Percentiles rank a stretch among this genome's conserved stretches.
Conservation (phyloP, 352 stramenopile species). For the Phytophthora quininea region DNA sequence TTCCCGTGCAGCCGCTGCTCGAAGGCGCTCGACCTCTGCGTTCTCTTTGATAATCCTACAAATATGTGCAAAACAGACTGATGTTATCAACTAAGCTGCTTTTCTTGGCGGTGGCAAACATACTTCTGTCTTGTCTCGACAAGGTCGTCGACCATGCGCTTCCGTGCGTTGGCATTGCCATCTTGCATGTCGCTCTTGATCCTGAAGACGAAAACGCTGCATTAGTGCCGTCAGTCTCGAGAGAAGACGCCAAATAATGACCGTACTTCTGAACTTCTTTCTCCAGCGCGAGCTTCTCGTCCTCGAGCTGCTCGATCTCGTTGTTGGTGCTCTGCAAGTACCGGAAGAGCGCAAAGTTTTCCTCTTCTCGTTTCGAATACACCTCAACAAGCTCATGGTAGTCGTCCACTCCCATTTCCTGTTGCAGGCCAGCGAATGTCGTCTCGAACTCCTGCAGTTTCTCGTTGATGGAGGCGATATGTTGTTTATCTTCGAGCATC, state of each 20-base stretch:
- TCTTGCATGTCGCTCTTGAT: slow-evolving; percentile 69
- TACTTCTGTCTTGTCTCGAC: slow-evolving; percentile 77
- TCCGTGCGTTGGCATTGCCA: slow-evolving; percentile 65
- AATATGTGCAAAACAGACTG: background rate
- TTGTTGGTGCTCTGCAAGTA: slow-evolving; percentile 85
- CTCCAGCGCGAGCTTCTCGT: slow-evolving; percentile 68
- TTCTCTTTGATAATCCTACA: slow-evolving; percentile 80
- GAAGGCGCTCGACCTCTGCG: slow-evolving; percentile 69
- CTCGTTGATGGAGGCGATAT: slow-evolving; percentile 72
- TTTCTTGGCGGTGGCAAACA: background rate
- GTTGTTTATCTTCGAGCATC: slow-evolving; percentile 74
- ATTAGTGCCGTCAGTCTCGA: background rate
- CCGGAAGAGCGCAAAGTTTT: slow-evolving; percentile 82
- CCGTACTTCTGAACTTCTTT: slow-evolving; percentile 57
- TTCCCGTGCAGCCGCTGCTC: slow-evolving; percentile 59
- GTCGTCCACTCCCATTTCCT: slow-evolving; percentile 70
- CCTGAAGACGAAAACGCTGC: slow-evolving; percentile 19
- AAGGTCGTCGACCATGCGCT: slow-evolving; percentile 75
- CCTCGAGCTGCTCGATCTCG: slow-evolving; percentile 81
- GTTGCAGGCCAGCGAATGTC: slow-evolving; percentile 62
- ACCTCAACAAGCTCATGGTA: slow-evolving; percentile 63
- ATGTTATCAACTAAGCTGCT: background rate
- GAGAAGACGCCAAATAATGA: background rate
- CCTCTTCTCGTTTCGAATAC: slow-evolving; percentile 77
- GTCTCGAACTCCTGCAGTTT: slow-evolving; percentile 78